phyloP scores from a whole-genome alignment of 108 stramenopile species.

The Seminavis robusta region DNA sequence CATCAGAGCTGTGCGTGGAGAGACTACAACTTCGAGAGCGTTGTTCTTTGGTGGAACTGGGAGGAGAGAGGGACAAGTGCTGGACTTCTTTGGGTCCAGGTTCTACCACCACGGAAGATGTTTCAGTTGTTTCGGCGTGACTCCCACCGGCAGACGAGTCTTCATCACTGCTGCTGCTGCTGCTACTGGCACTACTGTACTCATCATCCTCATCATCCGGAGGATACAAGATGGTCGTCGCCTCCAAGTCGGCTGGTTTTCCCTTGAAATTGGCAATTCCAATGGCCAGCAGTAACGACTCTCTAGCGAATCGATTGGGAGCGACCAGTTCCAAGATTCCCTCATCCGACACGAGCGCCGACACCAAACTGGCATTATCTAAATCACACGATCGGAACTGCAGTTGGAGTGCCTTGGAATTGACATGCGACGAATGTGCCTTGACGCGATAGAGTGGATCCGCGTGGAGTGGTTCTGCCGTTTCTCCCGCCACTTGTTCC shows the following conservation, averaged over 20 bases:
- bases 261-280: constrained; percentile 64
- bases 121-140: too few species aligned
- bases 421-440: background rate
- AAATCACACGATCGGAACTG: background rate
- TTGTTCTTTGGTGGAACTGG: too few species aligned
- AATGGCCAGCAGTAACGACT: constrained; percentile 64
- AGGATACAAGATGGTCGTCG: constrained; percentile 39
- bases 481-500: background rate
- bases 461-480: background rate
- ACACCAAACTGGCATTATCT: background rate
- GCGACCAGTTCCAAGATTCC: constrained; percentile 39
- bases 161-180: background rate
- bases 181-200: background rate
- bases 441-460: background rate
- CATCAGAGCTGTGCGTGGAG: too few species aligned
- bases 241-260: constrained; percentile 31
- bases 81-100: too few species aligned
- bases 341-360: constrained; percentile 9
- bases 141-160: too few species aligned
- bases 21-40: too few species aligned
- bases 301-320: constrained; percentile 59
- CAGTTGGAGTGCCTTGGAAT: background rate
- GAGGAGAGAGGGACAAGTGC: too few species aligned
- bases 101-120: too few species aligned
- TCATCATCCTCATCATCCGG: background rate